A percentile compares a stretch with the other conserved stretches of the same genome.
These are phyloP conservation scores for Cystobasidium slooffiae DNA, from an alignment of 1,284 basidiomycete genomes.

Conservation along the genomic window DNA sequence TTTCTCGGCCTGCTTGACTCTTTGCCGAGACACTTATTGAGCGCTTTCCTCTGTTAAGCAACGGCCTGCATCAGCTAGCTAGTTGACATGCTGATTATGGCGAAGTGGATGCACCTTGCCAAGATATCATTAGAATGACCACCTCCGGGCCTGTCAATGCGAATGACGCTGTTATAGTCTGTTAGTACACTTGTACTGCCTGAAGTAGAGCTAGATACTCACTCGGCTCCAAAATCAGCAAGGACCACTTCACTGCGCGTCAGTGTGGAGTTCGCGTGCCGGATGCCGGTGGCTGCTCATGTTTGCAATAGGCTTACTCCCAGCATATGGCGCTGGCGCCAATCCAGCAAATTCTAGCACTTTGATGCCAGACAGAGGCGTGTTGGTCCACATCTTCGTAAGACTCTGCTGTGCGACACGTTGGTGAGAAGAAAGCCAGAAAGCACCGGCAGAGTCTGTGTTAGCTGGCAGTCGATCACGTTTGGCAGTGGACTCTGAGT, in stretches of 20 bases:
- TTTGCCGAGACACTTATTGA: conserved; percentile 73
- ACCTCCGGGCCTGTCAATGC: conserved; percentile 67
- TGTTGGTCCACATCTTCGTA: conserved; percentile 11
- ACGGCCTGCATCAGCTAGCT: background rate
- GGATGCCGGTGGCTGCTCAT: background rate
- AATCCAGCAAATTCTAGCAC: conserved; percentile 74
- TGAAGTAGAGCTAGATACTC: background rate
- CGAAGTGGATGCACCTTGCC: conserved; percentile 37
- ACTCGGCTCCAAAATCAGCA: conserved; percentile 74
- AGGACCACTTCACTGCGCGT: conserved; percentile 62
- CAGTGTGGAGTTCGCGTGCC: conserved; percentile 1
- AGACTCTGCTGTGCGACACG: background rate
- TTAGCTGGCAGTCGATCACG: background rate
- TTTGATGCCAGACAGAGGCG: conserved; percentile 43
- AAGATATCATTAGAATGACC: conserved; percentile 51
- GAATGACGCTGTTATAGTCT: conserved; percentile 62
- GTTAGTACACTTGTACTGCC: background rate
- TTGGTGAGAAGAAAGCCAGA: background rate
- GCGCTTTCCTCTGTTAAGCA: conserved; percentile 70
- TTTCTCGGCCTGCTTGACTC: conserved; percentile 64
- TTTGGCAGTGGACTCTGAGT: background rate
- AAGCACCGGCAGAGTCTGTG: background rate
- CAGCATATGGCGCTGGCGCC: conserved; percentile 78
- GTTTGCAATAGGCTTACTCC: conserved; percentile 48
- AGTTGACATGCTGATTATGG: background rate